Evolutionary conservation across 108 stramenopile species (phyloP).

Genomic region (Fistulifera pelliculosa): DNA sequence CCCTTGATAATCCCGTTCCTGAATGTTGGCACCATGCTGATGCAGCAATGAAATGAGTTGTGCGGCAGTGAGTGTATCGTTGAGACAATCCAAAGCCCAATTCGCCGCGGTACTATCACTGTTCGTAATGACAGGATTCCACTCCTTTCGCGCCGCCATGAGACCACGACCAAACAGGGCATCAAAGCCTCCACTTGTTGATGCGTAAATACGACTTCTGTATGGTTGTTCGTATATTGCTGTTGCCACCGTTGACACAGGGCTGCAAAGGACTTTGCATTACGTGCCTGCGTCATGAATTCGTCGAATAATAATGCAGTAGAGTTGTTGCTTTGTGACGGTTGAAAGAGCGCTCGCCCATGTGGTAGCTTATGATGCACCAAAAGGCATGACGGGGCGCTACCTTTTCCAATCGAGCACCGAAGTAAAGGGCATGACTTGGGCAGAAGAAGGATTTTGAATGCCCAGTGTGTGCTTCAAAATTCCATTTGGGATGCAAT

Average conservation of each 20-base stretch:
- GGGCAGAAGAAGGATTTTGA: not conserved
- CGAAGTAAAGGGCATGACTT: slow-evolving; percentile 58
- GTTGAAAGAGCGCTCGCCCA: slow-evolving; percentile 15
- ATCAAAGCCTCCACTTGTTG: slow-evolving; percentile 68
- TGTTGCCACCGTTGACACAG: slow-evolving; percentile 56
- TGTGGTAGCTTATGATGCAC: slow-evolving; percentile 34
- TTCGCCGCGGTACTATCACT: not conserved
- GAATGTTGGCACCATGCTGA: slow-evolving; percentile 67
- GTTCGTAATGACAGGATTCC: slow-evolving; percentile 7
- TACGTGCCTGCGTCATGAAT: slow-evolving; percentile 2
- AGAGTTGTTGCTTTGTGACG: not conserved
- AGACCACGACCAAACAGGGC: slow-evolving; percentile 59
- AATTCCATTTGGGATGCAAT: slow-evolving; percentile 73
- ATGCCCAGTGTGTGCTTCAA: slow-evolving; percentile 43
- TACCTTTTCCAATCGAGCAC: slow-evolving; percentile 55
- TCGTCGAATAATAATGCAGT: not conserved
- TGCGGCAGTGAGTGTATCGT: slow-evolving; percentile 33
- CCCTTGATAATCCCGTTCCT: slow-evolving; percentile 62
- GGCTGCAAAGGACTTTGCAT: slow-evolving; percentile 60
- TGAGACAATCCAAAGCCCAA: slow-evolving; percentile 39
- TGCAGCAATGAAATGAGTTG: slow-evolving; percentile 46
- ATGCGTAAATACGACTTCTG: slow-evolving; percentile 27
- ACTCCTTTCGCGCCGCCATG: slow-evolving; percentile 63
- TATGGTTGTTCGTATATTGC: slow-evolving; percentile 2
- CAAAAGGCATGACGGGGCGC: slow-evolving; percentile 80